Evolutionary conservation across 2,329 filamentous ascomycete genomes (phyloP).

Genomic region (Lasiodiplodia gonubiensis): DNA sequence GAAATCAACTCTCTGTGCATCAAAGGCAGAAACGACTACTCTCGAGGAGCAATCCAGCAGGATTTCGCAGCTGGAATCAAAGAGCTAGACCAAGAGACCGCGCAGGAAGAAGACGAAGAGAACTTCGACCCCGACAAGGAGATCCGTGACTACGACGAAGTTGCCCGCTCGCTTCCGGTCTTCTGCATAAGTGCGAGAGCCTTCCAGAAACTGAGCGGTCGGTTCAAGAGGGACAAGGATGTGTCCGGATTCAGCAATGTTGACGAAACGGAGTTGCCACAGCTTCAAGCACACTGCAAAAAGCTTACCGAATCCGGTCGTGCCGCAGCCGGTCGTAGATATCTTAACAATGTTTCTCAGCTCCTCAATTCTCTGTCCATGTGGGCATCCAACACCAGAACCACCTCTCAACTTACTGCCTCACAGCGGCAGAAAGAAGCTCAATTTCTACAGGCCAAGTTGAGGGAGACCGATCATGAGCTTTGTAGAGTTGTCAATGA

Average conservation of each 20-base stretch:
- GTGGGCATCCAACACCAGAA: conserved; percentile 55
- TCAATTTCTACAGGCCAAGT: conserved; percentile 45
- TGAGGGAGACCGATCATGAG: conserved; percentile 48
- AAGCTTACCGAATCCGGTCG: conserved; percentile 61
- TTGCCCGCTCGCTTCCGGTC: conserved; percentile 63
- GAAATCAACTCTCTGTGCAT: conserved; percentile 56
- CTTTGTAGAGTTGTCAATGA: conserved; percentile 50
- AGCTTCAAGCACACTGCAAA: conserved; percentile 64
- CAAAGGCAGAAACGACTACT: conserved; percentile 61
- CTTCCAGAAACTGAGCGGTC: conserved; percentile 66
- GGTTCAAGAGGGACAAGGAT: conserved; percentile 58
- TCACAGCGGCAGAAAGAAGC: conserved; percentile 49
- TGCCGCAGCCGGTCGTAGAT: conserved; percentile 52
- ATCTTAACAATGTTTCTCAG: conserved; percentile 59
- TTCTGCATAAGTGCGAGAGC: conserved; percentile 69
- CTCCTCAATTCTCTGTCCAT: conserved; percentile 60
- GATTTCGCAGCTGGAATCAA: conserved; percentile 66
- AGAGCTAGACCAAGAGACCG: conserved; percentile 64
- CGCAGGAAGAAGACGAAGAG: conserved; percentile 59
- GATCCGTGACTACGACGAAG: conserved; percentile 62
- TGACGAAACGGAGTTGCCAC: conserved; percentile 65
- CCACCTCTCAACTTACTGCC: conserved; percentile 48
- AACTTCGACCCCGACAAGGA: conserved; percentile 63
- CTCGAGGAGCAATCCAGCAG: conserved; percentile 59
- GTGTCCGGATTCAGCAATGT: conserved; percentile 59